Conservation (phyloP, 2,329 filamentous ascomycete genomes). For the Alternaria longipes region DNA sequence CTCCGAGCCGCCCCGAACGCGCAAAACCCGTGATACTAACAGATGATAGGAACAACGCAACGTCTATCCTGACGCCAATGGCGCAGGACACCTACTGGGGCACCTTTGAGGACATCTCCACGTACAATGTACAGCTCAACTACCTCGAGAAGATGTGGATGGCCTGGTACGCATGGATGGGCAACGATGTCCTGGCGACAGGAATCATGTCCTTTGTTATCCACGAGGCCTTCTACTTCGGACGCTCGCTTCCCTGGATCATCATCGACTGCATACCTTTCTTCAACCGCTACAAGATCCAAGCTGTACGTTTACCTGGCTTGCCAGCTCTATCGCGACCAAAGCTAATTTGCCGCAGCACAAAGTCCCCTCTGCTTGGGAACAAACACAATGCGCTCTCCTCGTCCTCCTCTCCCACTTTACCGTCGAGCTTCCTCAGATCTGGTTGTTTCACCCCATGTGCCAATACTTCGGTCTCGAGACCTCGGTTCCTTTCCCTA, state of each 20-base stretch:
- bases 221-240: slow-evolving; percentile 96
- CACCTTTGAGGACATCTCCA: slow-evolving; percentile 70
- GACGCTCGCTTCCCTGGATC: slow-evolving; percentile 88
- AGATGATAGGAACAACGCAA: slow-evolving; percentile 50
- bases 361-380: slow-evolving; percentile 90
- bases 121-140: slow-evolving; percentile 86
- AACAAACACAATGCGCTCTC: slow-evolving; percentile 94
- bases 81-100: slow-evolving; percentile 69
- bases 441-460: slow-evolving; percentile 98
- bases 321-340: not conserved
- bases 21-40: slow-evolving; percentile 29
- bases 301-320: slow-evolving; percentile 68
- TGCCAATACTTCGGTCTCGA: slow-evolving; percentile 90
- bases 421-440: slow-evolving; percentile 97
- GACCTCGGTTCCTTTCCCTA: slow-evolving; percentile 89
- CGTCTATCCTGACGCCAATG: slow-evolving; percentile 46
- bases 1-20: slow-evolving; percentile 16
- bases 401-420: slow-evolving; percentile 95
- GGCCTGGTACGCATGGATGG: slow-evolving; percentile 97
- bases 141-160: slow-evolving; percentile 89
- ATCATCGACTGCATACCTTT: slow-evolving; percentile 87
- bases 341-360: slow-evolving; percentile 54
- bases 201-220: slow-evolving; percentile 97
- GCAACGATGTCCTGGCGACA: slow-evolving; percentile 95
- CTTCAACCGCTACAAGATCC: slow-evolving; percentile 95